Evolutionary conservation across 176 grass and related monocot species (phyloP).

Genomic region (Eleusine coracana): DNA sequence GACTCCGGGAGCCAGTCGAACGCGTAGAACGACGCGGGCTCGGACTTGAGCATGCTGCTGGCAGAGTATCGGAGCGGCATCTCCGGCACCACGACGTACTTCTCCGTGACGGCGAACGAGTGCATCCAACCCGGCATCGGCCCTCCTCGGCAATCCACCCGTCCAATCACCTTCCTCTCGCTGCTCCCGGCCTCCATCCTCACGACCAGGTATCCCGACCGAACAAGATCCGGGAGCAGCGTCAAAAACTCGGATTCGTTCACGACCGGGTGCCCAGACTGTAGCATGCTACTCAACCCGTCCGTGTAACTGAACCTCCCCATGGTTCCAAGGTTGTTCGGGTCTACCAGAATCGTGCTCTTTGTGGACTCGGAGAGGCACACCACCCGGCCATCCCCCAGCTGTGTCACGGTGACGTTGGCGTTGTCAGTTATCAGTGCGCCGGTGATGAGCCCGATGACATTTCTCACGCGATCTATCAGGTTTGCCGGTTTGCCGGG

Average conservation of each 20-base stretch:
- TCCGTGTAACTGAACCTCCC: conserved; percentile 53
- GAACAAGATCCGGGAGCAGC: conserved; percentile 57
- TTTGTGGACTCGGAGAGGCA: conserved; percentile 75
- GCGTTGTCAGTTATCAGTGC: background rate
- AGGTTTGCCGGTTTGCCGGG: background rate
- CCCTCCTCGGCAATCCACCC: conserved; percentile 56
- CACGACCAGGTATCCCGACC: conserved; percentile 50
- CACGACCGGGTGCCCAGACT: conserved; percentile 66
- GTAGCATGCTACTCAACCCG: conserved; percentile 52
- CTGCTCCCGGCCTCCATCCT: conserved; percentile 54
- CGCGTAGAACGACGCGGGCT: conserved; percentile 54
- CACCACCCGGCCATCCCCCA: conserved; percentile 90
- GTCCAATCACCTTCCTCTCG: conserved; percentile 61
- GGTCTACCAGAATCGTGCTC: conserved; percentile 60
- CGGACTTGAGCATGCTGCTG: conserved; percentile 45
- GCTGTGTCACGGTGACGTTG: conserved; percentile 30
- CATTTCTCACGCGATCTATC: background rate
- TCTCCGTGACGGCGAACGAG: conserved; percentile 65
- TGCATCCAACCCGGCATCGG: conserved; percentile 65
- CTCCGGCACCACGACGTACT: conserved; percentile 63
- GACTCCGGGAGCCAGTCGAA: conserved; percentile 55
- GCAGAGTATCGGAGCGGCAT: conserved; percentile 74
- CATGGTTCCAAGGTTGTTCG: conserved; percentile 54
- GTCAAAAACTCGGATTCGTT: conserved; percentile 62
- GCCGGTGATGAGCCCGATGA: background rate